phyloP scores from a whole-genome alignment of 768 basidiomycete genomes.

The Piloderma croceum region DNA sequence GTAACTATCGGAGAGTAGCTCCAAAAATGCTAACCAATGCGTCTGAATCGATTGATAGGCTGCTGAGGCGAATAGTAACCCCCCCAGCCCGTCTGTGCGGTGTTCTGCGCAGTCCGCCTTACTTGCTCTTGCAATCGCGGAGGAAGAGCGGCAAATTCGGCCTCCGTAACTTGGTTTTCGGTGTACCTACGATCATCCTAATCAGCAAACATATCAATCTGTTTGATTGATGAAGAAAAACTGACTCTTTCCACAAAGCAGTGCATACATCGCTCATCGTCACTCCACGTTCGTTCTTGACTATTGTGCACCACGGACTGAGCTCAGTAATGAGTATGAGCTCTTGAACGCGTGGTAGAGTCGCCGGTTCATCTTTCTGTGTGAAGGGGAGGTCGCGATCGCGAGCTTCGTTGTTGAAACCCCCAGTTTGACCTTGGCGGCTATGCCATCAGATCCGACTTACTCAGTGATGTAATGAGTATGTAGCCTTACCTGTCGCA shows the following conservation, averaged over 20 bases:
- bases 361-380: conserved; percentile 58
- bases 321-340: conserved; percentile 52
- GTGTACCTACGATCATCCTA: conserved; percentile 49
- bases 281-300: conserved; percentile 67
- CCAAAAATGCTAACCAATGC: conserved; percentile 48
- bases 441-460: not conserved
- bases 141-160: conserved; percentile 56
- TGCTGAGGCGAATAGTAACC: conserved; percentile 43
- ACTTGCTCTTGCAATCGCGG: conserved; percentile 67
- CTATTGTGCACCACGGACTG: conserved; percentile 76
- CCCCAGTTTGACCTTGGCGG: conserved; percentile 49
- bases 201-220: too few relatives aligned
- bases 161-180: conserved; percentile 59
- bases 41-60: conserved; percentile 46
- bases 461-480: not conserved
- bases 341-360: conserved; percentile 58
- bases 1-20: conserved; percentile 1
- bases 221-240: too few relatives aligned
- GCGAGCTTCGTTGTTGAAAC: conserved; percentile 54
- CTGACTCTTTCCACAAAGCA: conserved; percentile 73
- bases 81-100: conserved; percentile 21
- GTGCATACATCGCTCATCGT: conserved; percentile 72
- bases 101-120: conserved; percentile 49
- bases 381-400: conserved; percentile 53
- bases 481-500: conserved; percentile 50